Conservation (phyloP, 2,329 filamentous ascomycete species). For the Ambrosiella beaveri region DNA sequence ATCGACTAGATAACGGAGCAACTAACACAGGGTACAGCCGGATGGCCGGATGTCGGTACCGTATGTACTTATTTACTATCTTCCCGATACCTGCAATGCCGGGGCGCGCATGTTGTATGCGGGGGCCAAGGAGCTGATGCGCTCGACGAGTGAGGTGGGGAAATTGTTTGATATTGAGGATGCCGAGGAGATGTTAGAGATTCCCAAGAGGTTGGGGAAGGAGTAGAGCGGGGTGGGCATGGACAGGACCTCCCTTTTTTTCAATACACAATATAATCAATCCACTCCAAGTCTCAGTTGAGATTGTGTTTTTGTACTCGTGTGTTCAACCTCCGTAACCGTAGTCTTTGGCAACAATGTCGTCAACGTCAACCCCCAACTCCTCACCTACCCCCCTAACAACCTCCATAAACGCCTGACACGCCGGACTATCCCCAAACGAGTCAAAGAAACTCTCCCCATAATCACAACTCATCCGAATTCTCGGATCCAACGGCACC, state of each 20-base stretch:
- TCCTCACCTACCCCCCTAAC: slow-evolving; percentile 54
- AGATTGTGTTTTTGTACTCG: slow-evolving; percentile 12
- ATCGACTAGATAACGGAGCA: background rate
- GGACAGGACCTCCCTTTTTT: background rate
- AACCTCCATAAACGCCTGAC: slow-evolving; percentile 61
- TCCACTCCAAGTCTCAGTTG: background rate
- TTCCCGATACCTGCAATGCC: slow-evolving; percentile 78
- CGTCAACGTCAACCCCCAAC: slow-evolving; percentile 43
- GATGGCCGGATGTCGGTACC: slow-evolving; percentile 76
- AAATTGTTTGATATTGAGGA: slow-evolving; percentile 71
- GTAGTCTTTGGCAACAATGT: slow-evolving; percentile 27
- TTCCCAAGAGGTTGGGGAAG: slow-evolving; percentile 45
- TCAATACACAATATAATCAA: background rate
- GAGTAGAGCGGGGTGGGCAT: slow-evolving; percentile 14
- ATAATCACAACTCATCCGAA: slow-evolving; percentile 92
- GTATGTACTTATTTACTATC: slow-evolving; percentile 88
- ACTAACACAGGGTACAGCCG: slow-evolving; percentile 30
- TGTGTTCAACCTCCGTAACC: slow-evolving; percentile 14
- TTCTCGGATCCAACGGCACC: slow-evolving; percentile 81
- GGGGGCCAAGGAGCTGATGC: slow-evolving; percentile 87
- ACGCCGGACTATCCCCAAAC: slow-evolving; percentile 85
- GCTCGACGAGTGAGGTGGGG: slow-evolving; percentile 80
- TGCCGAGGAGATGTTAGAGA: slow-evolving; percentile 64
- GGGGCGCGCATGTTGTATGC: slow-evolving; percentile 88
- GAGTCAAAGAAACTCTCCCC: slow-evolving; percentile 94